Evolutionary conservation across 768 basidiomycete genomes (phyloP), one percentile per base, ranked within the genome.

Genomic region (Tylopilus vinaceipallidus): DNA sequence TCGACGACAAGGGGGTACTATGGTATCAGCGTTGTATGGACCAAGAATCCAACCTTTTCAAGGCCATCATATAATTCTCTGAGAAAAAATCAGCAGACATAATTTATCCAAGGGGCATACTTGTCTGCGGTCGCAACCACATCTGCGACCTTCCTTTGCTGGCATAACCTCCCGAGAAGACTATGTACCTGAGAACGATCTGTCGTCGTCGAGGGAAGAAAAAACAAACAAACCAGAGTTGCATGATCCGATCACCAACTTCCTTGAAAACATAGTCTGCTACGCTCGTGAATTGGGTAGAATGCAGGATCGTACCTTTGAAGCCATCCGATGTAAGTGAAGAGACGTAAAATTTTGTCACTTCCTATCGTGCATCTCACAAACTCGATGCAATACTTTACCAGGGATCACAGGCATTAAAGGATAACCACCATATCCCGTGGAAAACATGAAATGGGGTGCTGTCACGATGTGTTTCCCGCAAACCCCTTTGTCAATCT

Each of bases 211-310:
- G n/a, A n/a, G n/a, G n/a, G n/a, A n/a, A n/a, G n/a, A n/a, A n/a
- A 39, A 3, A 50, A 45, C 17, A 2, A 9, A 42, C 29, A 24
- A 50, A 75, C 75, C 78, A 16, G 79, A 79, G 43, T 79, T 81
- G 44, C 79, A 78, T 5, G 82, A 75, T 1, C 82, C 82, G 83
- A n/a, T n/a, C n/a, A n/a, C n/a, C 72, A 8, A 77, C 81, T 53
- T 80, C 82, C 71, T 85, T 81, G 16, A 81, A 81, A 4, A 60
- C 53, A 54, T 76, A 73, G 20, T 75, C 75, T 2, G 64, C 45
- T 1, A 77, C 77, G 19, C 65, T 66, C 30, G 69, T 76, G 61
- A 78, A 76, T 22, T 71, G 54, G 11, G 71, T 69, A 0, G 81
- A 81, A 58, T 82, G 83, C 27, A 29, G 4, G 27, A 29, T 29